Conservation (phyloP, 768 basidiomycete species). For the Tulasnella sp. region DNA sequence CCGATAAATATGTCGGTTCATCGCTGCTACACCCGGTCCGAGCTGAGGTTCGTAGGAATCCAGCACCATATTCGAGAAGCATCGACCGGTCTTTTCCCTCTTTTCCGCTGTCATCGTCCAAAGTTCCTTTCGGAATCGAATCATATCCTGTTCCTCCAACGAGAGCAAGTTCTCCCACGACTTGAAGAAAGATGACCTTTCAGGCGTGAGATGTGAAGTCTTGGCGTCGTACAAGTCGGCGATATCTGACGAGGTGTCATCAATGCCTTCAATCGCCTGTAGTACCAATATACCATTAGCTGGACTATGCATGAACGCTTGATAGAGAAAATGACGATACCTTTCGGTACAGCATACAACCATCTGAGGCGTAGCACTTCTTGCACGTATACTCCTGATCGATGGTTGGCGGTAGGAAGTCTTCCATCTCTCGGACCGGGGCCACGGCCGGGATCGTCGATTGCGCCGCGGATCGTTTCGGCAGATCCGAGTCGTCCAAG, state of each 20-base stretch:
- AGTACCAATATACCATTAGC: conserved; percentile 12
- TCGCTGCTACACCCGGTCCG: conserved; percentile 37
- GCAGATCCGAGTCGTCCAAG: conserved; percentile 13
- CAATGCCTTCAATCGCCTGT: conserved; percentile 60
- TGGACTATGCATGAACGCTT: background rate
- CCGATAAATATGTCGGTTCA: conserved; percentile 70
- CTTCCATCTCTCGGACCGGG: conserved; percentile 20
- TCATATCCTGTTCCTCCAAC: conserved; percentile 76
- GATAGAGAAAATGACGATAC: conserved; percentile 29
- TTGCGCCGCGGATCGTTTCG: background rate
- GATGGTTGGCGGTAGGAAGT: conserved; percentile 78
- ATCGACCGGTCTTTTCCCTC: conserved; percentile 72
- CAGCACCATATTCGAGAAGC: conserved; percentile 72
- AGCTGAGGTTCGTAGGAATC: conserved; percentile 30
- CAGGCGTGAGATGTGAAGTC: conserved; percentile 63
- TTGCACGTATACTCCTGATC: conserved; percentile 72
- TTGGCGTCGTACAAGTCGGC: conserved; percentile 63
- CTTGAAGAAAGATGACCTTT: conserved; percentile 70
- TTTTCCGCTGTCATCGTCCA: conserved; percentile 84
- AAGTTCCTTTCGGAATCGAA: conserved; percentile 78
- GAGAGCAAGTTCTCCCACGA: conserved; percentile 83
- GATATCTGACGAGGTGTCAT: conserved; percentile 38
- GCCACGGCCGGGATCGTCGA: background rate
- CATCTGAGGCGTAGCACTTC: conserved; percentile 70
- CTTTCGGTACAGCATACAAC: conserved; percentile 91